Conservation (phyloP, 139 green algal species). For the Micromonas commoda region DNA sequence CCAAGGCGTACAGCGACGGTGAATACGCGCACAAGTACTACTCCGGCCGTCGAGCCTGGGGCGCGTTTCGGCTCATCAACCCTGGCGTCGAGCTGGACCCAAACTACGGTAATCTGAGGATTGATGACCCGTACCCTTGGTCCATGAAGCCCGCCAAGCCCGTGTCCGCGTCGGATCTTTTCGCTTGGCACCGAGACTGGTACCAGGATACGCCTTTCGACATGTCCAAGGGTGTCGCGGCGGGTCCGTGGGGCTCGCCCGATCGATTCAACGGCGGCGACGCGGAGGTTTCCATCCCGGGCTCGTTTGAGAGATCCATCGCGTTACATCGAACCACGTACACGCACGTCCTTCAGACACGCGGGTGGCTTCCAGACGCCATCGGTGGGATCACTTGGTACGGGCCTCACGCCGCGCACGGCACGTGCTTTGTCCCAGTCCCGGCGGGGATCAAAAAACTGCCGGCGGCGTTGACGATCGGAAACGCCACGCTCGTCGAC, state of each 20-base stretch:
- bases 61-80: slow-evolving; percentile 11
- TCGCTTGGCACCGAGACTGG: slow-evolving; percentile 19
- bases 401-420: slow-evolving; percentile 19
- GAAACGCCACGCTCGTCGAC: slow-evolving; percentile 7
- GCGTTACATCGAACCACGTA: slow-evolving; percentile 22
- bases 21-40: slow-evolving; percentile 32
- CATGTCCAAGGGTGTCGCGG: slow-evolving; percentile 22
- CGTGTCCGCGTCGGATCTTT: not conserved
- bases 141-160: not conserved
- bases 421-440: slow-evolving; percentile 23
- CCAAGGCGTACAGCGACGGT: slow-evolving; percentile 18
- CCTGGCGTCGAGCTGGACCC: not conserved
- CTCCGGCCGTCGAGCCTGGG: slow-evolving; percentile 14
- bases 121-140: not conserved
- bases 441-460: not conserved
- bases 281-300: not conserved
- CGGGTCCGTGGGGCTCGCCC: slow-evolving; percentile 27
- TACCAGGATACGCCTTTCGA: slow-evolving; percentile 35
- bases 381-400: slow-evolving; percentile 19
- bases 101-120: not conserved
- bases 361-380: not conserved
- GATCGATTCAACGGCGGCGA: slow-evolving; percentile 21
- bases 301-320: slow-evolving; percentile 24
- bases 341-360: slow-evolving; percentile 13
- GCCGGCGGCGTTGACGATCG: not conserved